Base-by-base conservation (phyloP, 768 basidiomycete genomes). In the Clavaria fumosa region DNA sequence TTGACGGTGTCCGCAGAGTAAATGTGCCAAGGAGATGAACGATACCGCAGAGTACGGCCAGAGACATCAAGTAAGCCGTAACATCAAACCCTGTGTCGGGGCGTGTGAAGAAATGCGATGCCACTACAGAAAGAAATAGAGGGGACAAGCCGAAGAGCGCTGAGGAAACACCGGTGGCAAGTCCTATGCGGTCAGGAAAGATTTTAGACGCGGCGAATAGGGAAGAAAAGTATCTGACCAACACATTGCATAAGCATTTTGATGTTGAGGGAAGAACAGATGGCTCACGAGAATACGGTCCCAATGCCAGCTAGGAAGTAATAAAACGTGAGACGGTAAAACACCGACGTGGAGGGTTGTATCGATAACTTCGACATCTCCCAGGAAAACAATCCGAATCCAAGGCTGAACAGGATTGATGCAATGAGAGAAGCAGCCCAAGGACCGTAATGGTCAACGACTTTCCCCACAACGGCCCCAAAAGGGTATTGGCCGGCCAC, bases 61-160 rank as follows among this genome's bases (percentile, higher is more conserved):
- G 56, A 51, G 75, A 80, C 7, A 48, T 54, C 17, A 75, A 57
- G 51, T 70, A 85, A 9, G 44, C 43, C 10, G 60, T 18, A 50
- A 69, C 49, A 61, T 67, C 44, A 55, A 69, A 34, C 59, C 66
- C 67, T 18, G 59, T 61, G 34, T 54, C 51, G 9, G 54, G 45
- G 26, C 61, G 55, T 4, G 68, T 72, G 53, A 85, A 85, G 50
- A 62, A 72, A 11, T 40, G 58, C 3, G 77, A 71, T 3, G 78
- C 81, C 24, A 84, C 42, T 17, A 67, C 41, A 15, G 82, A 77
- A 5, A 85, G 64, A 45, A 81, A 70, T 15, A 85, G 59, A 0
- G 84, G 84, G 0, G 84, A 88, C 23, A 85, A 64, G n/a, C 84
- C 81, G 48, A 84, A 85, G 17, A 84, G 56, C 2, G 80, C 71